Evolutionary conservation across 108 stramenopile species (phyloP).

Genomic region (Skeletonema marinoi): DNA sequence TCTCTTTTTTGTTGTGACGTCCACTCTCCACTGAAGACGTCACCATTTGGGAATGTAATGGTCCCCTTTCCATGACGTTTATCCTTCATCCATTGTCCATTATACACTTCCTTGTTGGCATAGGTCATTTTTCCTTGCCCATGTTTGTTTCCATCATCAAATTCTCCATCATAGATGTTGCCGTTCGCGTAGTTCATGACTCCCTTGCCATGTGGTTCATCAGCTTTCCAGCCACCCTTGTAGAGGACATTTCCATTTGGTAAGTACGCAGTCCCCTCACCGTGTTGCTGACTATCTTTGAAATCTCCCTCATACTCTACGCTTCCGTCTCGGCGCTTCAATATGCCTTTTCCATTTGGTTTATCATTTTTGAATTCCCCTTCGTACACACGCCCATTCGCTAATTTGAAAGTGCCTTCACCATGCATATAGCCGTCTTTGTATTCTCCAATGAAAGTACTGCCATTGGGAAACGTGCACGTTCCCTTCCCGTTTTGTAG

Average conservation of each 20-base stretch:
- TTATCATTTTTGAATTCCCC: conserved; percentile 2
- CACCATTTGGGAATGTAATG: background rate
- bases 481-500: background rate
- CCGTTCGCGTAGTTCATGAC: background rate
- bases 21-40: background rate
- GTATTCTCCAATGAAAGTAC: conserved; percentile 6
- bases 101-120: conserved; percentile 35
- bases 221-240: conserved; percentile 36
- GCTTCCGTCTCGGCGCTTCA: conserved; percentile 4
- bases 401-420: conserved; percentile 10
- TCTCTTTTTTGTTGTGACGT: background rate
- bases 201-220: conserved; percentile 8
- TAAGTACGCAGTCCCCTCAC: conserved; percentile 18
- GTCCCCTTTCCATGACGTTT: conserved; percentile 24
- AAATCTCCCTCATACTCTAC: conserved; percentile 30
- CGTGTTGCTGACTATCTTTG: conserved; percentile 15
- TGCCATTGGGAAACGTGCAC: background rate
- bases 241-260: conserved; percentile 22
- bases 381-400: conserved; percentile 11
- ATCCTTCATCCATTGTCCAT: conserved; percentile 15
- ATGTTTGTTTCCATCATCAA: conserved; percentile 32
- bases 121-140: conserved; percentile 45
- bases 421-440: background rate
- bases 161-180: conserved; percentile 34
- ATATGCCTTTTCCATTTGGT: conserved; percentile 11